phyloP scores from a whole-genome alignment of 2,329 filamentous ascomycete genomes.

The Pseudocercospora fuligena region DNA sequence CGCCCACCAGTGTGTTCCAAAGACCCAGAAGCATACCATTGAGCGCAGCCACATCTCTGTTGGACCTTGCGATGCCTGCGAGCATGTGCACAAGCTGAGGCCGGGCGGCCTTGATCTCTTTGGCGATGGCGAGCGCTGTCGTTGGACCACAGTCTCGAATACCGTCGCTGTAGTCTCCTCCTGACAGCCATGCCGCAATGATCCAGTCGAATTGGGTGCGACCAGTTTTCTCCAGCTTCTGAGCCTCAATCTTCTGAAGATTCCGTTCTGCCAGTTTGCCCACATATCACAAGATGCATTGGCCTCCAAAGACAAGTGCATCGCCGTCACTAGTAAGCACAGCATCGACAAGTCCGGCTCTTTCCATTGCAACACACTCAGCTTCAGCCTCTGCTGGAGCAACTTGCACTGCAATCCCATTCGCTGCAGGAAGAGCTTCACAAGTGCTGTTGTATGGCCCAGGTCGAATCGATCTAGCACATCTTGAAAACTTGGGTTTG shows the following conservation, averaged over 20 bases:
- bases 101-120: not conserved
- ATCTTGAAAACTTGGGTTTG: not conserved
- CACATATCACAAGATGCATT: not conserved
- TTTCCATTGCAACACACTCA: constrained; percentile 11
- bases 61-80: not conserved
- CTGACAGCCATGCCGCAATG: not conserved
- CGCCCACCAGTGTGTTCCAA: no score
- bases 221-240: not conserved
- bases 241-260: not conserved
- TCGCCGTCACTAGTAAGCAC: constrained; percentile 7
- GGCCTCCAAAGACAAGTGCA: constrained; percentile 6
- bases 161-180: constrained; percentile 7
- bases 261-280: not conserved
- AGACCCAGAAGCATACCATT: no score
- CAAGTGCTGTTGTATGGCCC: not conserved
- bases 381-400: constrained; percentile 15
- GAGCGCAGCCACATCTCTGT: no score
- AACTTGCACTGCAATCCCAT: constrained; percentile 2
- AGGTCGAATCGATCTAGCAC: not conserved
- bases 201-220: not conserved
- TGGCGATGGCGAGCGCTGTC: not conserved
- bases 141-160: not conserved
- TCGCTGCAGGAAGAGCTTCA: not conserved
- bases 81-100: not conserved
- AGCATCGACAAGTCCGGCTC: not conserved